Conservation (phyloP, 371 early-diverging fungal species). For the Apophysomyces ossiformis region DNA sequence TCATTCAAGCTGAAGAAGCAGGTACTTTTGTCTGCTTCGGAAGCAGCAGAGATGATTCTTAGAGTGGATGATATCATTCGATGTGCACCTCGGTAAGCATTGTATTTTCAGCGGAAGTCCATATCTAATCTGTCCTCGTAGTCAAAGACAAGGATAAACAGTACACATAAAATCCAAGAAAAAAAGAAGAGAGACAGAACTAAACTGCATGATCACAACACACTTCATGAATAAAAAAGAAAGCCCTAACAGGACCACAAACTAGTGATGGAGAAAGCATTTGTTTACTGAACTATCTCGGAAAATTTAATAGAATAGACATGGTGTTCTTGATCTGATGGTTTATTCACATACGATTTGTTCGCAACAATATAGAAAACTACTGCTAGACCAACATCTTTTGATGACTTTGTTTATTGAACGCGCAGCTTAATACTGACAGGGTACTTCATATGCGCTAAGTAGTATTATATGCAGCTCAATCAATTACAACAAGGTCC, state of each 20-base stretch:
- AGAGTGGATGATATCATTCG: conserved; percentile 99
- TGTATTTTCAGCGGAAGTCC: not conserved
- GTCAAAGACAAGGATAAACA: conserved; percentile 24
- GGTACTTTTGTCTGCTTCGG: conserved; percentile 95
- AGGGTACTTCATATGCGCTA: too few species aligned
- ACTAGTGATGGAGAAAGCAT: too few species aligned
- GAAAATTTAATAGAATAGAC: too few species aligned
- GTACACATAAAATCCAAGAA: not conserved
- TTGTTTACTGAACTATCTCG: too few species aligned
- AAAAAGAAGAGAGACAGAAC: not conserved
- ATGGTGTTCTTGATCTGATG: too few species aligned
- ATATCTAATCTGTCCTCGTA: not conserved
- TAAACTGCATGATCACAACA: not conserved
- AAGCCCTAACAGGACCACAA: too few species aligned
- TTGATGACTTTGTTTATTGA: too few species aligned
- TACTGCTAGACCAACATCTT: too few species aligned
- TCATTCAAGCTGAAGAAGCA: conserved; percentile 98
- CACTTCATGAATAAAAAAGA: not conserved
- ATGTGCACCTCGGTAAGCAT: conserved; percentile 81
- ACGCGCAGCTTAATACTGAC: too few species aligned
- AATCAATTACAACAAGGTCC: conserved; percentile 31
- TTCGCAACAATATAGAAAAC: too few species aligned
- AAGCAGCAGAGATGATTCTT: conserved; percentile 99
- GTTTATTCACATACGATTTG: too few species aligned
- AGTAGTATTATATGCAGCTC: not conserved